Evolutionary conservation across 2,329 filamentous ascomycete species (phyloP).

Genomic region (Teratosphaeria gauchensis): DNA sequence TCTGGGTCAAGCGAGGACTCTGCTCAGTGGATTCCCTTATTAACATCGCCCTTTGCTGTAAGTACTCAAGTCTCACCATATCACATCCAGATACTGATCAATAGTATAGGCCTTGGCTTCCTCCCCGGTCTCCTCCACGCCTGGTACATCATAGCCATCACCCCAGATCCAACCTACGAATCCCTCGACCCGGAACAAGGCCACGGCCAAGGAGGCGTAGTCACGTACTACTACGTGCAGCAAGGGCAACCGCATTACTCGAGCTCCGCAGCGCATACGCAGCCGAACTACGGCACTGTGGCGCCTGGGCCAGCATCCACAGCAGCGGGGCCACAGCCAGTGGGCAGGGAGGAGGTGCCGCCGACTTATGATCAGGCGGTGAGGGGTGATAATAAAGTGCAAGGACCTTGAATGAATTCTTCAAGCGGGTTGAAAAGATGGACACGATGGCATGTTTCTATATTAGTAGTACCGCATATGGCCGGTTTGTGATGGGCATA

Average conservation of each 20-base stretch:
- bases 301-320: constrained; percentile 20
- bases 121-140: constrained; percentile 85
- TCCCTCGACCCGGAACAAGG: constrained; percentile 45
- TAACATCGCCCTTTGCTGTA: constrained; percentile 76
- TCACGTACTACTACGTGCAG: constrained; percentile 66
- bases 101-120: constrained; percentile 26
- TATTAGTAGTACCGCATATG: neutral
- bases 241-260: constrained; percentile 24
- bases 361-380: constrained; percentile 88
- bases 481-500: neutral
- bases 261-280: constrained; percentile 33
- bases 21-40: constrained; percentile 89
- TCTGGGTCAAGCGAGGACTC: constrained; percentile 89
- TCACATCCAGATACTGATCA: neutral
- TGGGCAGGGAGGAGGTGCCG: constrained; percentile 45
- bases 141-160: constrained; percentile 95
- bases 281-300: constrained; percentile 29
- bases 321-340: constrained; percentile 31
- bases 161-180: constrained; percentile 63
- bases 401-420: constrained; percentile 35
- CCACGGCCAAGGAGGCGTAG: constrained; percentile 35
- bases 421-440: neutral
- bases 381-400: constrained; percentile 75
- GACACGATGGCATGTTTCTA: neutral
- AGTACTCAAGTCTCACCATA: constrained; percentile 1